Conservation (phyloP, 208 protist genomes). For the Trypanosoma platydactyli region DNA sequence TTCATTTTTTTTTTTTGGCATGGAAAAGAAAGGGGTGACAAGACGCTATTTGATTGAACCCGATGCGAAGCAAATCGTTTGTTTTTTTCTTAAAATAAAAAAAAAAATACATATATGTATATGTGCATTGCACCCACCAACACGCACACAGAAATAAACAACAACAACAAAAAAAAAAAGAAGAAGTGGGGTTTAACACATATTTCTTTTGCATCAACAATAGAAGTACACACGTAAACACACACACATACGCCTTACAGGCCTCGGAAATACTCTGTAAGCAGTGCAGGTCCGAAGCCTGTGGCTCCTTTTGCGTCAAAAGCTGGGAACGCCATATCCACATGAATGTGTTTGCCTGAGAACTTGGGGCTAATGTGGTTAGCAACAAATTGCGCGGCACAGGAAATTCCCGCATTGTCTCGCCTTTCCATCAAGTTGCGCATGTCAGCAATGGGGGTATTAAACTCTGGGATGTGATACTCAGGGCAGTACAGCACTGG, state of each 20-base stretch:
- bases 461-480: constrained; percentile 70
- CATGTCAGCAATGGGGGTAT: constrained; percentile 66
- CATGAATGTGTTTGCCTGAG: constrained; percentile 72
- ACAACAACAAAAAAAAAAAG: constrained; percentile 28
- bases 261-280: constrained; percentile 49
- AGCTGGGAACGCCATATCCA: constrained; percentile 83
- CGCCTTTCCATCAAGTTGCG: constrained; percentile 62
- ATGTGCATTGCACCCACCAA: too few relatives aligned
- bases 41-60: too few relatives aligned
- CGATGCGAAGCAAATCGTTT: too few relatives aligned
- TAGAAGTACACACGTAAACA: too few relatives aligned
- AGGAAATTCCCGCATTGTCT: constrained; percentile 64
- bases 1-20: not conserved
- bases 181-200: too few relatives aligned
- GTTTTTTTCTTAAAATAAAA: too few relatives aligned
- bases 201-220: too few relatives aligned
- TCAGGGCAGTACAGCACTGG: constrained; percentile 89
- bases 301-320: constrained; percentile 64
- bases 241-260: constrained; percentile 9
- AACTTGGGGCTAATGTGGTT: constrained; percentile 57
- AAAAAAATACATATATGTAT: too few relatives aligned
- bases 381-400: constrained; percentile 82
- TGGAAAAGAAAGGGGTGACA: constrained; percentile 15
- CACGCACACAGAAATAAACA: too few relatives aligned
- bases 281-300: constrained; percentile 74